Conservation (phyloP, 2,329 filamentous ascomycete species). For the Fusarium nurragi region DNA sequence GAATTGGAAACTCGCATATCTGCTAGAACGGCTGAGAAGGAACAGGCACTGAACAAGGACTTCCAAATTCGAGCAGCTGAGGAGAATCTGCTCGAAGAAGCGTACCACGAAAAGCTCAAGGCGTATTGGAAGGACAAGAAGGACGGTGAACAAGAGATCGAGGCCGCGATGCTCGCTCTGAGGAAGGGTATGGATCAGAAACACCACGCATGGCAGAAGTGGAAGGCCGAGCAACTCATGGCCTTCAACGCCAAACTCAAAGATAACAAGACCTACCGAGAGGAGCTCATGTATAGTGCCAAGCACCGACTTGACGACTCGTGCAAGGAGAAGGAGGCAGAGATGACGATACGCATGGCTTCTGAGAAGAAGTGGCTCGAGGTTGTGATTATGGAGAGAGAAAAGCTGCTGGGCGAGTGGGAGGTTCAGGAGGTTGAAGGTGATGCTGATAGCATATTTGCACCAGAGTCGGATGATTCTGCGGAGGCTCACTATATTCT, state of each 20-base stretch:
- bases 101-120: conserved; percentile 53
- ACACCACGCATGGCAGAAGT: conserved; percentile 53
- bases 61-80: conserved; percentile 52
- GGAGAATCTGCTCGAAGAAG: conserved; percentile 56
- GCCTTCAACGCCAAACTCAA: conserved; percentile 49
- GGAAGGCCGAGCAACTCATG: conserved; percentile 54
- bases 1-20: conserved; percentile 42
- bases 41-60: conserved; percentile 52
- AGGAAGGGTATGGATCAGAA: conserved; percentile 54
- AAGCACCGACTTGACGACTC: conserved; percentile 46
- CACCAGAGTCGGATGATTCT: conserved; percentile 29
- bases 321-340: conserved; percentile 45
- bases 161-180: conserved; percentile 49
- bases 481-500: conserved; percentile 10
- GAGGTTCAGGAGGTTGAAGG: conserved; percentile 57
- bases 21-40: conserved; percentile 47
- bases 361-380: conserved; percentile 61
- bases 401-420: conserved; percentile 53
- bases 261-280: conserved; percentile 52
- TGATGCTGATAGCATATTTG: conserved; percentile 49
- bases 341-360: conserved; percentile 47
- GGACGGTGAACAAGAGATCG: conserved; percentile 46
- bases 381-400: conserved; percentile 56
- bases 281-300: conserved; percentile 56
- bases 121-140: conserved; percentile 52